Evolutionary conservation across 2,329 filamentous ascomycete genomes (phyloP).

Genomic region (Ophiostoma perfectum): DNA sequence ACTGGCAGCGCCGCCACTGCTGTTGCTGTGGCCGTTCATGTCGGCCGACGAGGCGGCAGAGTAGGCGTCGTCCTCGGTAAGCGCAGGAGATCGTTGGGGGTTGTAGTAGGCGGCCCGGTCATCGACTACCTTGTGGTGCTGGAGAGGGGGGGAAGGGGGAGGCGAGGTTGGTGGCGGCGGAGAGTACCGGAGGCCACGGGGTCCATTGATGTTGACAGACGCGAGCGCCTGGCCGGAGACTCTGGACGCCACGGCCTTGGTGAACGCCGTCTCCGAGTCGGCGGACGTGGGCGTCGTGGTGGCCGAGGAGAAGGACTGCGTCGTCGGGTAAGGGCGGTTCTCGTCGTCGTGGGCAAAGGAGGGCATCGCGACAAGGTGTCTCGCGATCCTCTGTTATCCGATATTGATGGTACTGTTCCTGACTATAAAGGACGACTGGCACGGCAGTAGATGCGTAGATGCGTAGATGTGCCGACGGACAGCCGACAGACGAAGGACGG

Average conservation of each 20-base stretch:
- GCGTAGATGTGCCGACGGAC: neutral
- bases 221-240: constrained; percentile 19
- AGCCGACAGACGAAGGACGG: neutral
- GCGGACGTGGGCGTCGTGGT: constrained; percentile 3
- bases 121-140: constrained; percentile 14
- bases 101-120: constrained; percentile 16
- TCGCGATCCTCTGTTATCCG: no score
- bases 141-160: constrained; percentile 19
- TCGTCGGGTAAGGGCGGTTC: constrained; percentile 20
- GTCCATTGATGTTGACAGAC: constrained; percentile 23
- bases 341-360: constrained; percentile 23
- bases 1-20: constrained; percentile 19
- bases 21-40: constrained; percentile 24
- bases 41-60: constrained; percentile 25
- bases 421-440: no score
- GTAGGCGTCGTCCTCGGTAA: constrained; percentile 16
- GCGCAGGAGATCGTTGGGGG: constrained; percentile 16
- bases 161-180: constrained; percentile 20
- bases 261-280: constrained; percentile 16
- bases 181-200: constrained; percentile 12
- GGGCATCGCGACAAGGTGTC: constrained; percentile 21
- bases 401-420: no score
- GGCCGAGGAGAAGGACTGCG: neutral
- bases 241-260: constrained; percentile 19
- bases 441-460: no score